Conservation (phyloP, 306 rosid genomes). For the Lathyrus aphaca region DNA sequence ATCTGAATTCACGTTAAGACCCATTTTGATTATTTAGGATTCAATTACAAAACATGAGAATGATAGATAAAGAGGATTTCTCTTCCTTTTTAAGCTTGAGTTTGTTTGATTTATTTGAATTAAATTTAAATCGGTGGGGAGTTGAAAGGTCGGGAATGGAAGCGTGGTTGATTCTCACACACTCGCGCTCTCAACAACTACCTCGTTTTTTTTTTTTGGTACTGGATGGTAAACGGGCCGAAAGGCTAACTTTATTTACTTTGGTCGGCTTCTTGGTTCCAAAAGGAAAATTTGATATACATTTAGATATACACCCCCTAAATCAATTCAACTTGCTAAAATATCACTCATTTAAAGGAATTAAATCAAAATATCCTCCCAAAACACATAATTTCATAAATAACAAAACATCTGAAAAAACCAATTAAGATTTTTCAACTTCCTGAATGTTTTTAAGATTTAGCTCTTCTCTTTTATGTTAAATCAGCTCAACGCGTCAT, state of each 20-base stretch:
- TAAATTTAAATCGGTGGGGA: constrained; percentile 2
- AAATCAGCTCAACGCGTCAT: no score
- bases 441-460: no score
- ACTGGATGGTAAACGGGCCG: neutral
- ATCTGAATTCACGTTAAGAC: constrained; percentile 36
- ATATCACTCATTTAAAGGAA: no score
- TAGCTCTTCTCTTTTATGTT: no score
- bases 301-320: no score
- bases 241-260: neutral
- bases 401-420: no score
- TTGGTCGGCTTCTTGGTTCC: neutral
- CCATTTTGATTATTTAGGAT: constrained; percentile 36
- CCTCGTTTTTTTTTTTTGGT: neutral
- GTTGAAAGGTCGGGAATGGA: neutral
- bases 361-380: no score
- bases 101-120: neutral
- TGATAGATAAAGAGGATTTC: neutral
- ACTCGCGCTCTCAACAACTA: constrained; percentile 36
- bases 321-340: no score
- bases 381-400: no score
- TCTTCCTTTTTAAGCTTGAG: neutral
- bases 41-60: neutral
- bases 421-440: no score
- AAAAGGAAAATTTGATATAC: neutral
- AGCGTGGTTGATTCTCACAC: constrained; percentile 40